Conservation (phyloP, 177 flowering plant genomes). For the Tripterygium wilfordii region DNA sequence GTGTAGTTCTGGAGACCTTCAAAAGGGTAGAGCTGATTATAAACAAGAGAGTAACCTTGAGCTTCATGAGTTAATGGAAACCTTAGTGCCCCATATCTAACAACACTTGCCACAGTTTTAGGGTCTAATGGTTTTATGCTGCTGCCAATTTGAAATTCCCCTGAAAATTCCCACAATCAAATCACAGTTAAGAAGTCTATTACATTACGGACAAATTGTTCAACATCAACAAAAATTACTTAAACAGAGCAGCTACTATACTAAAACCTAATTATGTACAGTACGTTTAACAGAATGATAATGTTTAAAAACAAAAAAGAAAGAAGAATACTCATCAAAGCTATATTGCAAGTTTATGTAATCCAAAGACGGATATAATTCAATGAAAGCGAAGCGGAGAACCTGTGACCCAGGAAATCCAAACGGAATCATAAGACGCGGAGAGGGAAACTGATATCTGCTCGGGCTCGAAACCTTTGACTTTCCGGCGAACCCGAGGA, state of each 20-base stretch:
- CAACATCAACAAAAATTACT: too few species aligned
- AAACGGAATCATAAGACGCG: constrained; percentile 44
- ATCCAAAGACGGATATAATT: too few species aligned
- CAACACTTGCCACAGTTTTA: constrained; percentile 50
- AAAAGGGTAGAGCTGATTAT: constrained; percentile 79
- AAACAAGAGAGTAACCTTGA: constrained; percentile 64
- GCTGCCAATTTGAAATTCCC: constrained; percentile 76
- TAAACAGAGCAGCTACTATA: too few species aligned
- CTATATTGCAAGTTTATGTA: too few species aligned
- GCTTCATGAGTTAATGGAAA: constrained; percentile 35
- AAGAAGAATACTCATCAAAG: too few species aligned
- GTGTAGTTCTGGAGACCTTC: constrained; percentile 84
- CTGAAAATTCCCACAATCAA: constrained; percentile 50
- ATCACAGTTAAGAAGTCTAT: too few species aligned
- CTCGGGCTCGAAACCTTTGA: constrained; percentile 62
- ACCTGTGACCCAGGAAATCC: constrained; percentile 93
- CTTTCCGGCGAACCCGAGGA: constrained; percentile 54
- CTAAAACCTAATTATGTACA: neutral
- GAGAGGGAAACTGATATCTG: constrained; percentile 81
- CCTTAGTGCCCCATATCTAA: constrained; percentile 46
- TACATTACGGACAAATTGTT: too few species aligned
- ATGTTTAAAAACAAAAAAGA: neutral
- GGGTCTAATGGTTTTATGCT: constrained; percentile 69
- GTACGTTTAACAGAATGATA: neutral
- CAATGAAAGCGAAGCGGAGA: neutral